Conservation (phyloP, 257 asterid species). For the Solanum neorickii region DNA sequence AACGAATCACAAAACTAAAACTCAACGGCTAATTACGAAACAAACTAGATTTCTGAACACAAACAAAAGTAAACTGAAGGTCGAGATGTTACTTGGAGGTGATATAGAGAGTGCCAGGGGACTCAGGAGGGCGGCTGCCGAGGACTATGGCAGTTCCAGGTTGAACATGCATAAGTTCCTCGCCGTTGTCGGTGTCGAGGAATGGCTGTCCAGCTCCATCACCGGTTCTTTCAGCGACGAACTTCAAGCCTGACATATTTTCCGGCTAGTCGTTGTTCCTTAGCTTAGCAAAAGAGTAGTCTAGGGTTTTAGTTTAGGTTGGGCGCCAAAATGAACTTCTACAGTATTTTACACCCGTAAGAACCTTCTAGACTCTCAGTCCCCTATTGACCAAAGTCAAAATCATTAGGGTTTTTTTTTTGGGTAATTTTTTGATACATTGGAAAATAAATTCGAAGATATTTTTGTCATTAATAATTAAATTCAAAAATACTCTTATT, state of each 20-base stretch:
- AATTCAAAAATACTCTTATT: too few relatives aligned
- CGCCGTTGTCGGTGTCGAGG: slow-evolving; percentile 41
- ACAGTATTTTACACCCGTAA: background rate
- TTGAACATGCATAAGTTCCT: slow-evolving; percentile 61
- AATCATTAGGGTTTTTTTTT: background rate
- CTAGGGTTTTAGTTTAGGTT: background rate
- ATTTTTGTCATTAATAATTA: too few relatives aligned
- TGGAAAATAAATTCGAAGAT: too few relatives aligned
- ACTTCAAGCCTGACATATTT: slow-evolving; percentile 59
- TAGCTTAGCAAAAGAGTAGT: background rate
- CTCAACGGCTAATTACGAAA: background rate
- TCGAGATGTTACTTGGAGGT: slow-evolving; percentile 44
- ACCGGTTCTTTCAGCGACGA: slow-evolving; percentile 45
- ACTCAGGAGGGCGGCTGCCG: slow-evolving; percentile 48
- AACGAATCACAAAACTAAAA: slow-evolving; percentile 1
- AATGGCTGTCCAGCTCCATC: slow-evolving; percentile 58
- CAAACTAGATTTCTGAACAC: background rate
- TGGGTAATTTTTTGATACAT: too few relatives aligned
- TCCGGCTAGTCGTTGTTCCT: background rate
- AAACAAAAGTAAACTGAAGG: background rate
- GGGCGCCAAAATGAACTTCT: background rate
- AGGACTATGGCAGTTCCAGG: slow-evolving; percentile 58
- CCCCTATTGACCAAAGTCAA: background rate
- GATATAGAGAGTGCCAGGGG: slow-evolving; percentile 80
- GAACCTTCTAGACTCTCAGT: background rate